phyloP scores from a whole-genome alignment of 1,284 basidiomycete genomes.

The Sporisorium scitamineum region DNA sequence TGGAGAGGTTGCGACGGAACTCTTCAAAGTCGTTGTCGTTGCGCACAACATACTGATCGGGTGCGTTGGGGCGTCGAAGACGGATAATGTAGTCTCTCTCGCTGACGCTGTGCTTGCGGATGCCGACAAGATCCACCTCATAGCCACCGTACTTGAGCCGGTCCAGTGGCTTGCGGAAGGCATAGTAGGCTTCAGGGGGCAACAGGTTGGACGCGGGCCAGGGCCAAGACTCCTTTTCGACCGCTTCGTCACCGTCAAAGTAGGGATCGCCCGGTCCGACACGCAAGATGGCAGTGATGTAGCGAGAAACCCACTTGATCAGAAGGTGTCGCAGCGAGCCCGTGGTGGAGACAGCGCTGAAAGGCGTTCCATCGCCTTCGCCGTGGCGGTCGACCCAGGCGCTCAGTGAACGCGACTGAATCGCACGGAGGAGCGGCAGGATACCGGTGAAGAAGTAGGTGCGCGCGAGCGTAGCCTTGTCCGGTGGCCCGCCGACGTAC shows the following conservation, averaged over 20 bases:
- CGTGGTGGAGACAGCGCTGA: constrained; percentile 51
- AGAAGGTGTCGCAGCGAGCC: constrained; percentile 42
- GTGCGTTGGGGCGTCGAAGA: constrained; percentile 60
- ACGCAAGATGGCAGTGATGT: constrained; percentile 58
- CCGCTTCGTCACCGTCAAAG: constrained; percentile 39
- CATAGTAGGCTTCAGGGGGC: constrained; percentile 62
- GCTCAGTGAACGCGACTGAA: constrained; percentile 62
- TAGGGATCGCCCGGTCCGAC: constrained; percentile 57
- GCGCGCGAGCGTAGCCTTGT: constrained; percentile 58
- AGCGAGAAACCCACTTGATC: constrained; percentile 55
- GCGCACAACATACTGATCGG: constrained; percentile 61
- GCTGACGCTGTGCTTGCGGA: constrained; percentile 41
- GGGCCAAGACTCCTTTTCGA: constrained; percentile 52
- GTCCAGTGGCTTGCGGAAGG: constrained; percentile 60
- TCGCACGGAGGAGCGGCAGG: constrained; percentile 58
- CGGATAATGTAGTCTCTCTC: constrained; percentile 62
- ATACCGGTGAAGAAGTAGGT: constrained; percentile 56
- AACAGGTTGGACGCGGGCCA: constrained; percentile 61
- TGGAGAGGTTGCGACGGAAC: constrained; percentile 54
- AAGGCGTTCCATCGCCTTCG: constrained; percentile 62
- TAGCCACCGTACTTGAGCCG: constrained; percentile 62
- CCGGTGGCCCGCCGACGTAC: constrained; percentile 47
- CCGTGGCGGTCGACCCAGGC: constrained; percentile 61
- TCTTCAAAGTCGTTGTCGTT: constrained; percentile 65
- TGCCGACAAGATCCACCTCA: constrained; percentile 63